Evolutionary conservation across 129 eudicot species (phyloP).

Genomic region (Arctium lappa): DNA sequence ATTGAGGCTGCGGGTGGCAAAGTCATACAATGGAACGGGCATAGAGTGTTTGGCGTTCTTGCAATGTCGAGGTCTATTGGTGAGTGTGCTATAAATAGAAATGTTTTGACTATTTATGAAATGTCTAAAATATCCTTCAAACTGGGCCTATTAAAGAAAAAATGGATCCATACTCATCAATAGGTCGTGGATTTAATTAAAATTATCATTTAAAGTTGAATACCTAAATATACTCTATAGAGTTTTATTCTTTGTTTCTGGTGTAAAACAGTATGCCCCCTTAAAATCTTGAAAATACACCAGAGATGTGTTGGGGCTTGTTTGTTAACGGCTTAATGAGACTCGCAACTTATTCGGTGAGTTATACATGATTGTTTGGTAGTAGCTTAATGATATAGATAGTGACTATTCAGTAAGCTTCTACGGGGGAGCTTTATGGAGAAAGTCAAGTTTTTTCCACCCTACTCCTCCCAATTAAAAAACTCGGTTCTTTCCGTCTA

Average conservation of each 20-base stretch:
- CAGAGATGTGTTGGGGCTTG: background rate
- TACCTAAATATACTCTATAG: too few species aligned
- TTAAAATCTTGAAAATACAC: background rate
- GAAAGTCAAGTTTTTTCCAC: too few species aligned
- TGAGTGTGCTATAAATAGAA: conserved; percentile 28
- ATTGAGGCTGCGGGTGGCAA: conserved; percentile 91
- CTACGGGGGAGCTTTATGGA: too few species aligned
- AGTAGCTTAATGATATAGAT: too few species aligned
- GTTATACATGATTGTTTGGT: too few species aligned
- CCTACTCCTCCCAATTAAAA: too few species aligned
- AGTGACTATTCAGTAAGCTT: too few species aligned
- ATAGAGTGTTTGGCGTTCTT: conserved; percentile 92
- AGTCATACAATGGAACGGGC: conserved; percentile 94
- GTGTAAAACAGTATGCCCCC: background rate
- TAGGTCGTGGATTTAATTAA: background rate
- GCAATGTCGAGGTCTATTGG: conserved; percentile 98
- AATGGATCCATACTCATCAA: too few species aligned
- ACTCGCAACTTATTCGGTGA: too few species aligned
- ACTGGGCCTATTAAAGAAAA: background rate
- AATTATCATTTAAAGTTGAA: background rate
- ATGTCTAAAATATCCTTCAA: conserved; percentile 3
- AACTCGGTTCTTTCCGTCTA: too few species aligned
- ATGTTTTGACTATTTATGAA: background rate
- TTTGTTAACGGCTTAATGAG: background rate
- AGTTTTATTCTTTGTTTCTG: background rate